Base-by-base conservation (phyloP, 1,139 yeast genomes). In the Scheffersomyces lignicola region DNA sequence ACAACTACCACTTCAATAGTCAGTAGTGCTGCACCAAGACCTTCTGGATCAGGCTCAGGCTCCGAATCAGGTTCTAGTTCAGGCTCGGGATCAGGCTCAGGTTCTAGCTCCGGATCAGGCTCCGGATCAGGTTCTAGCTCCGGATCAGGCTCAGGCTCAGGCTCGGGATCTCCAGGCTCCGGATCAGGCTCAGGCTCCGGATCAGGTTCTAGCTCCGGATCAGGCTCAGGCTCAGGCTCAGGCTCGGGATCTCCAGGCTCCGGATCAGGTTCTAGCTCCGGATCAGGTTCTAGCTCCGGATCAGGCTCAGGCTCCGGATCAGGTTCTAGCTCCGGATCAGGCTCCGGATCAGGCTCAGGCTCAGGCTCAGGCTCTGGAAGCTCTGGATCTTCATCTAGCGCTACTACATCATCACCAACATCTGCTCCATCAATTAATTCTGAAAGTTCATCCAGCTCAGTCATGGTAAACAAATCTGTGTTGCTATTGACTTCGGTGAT, bases 1-100 rank as follows among this genome's bases (percentile, higher is more conserved):
- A 28, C 27, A 18, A 33, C 35, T 6, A 33, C 32, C 16, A 33
- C 35, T 3, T n/a, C 20, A 5, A 6, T 26, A 10, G 7, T 24
- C 16, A 12, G 7, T 5, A 6, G 5, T 4, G 20, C 21, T 15
- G 13, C 14, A 9, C 9, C n/a, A n/a, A n/a, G n/a, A n/a, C n/a
- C n/a, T n/a, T 10, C 15, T n/a, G 28, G 7, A n/a, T 12, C 12
- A 5, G 29, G 20, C 5, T 6, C n/a, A 14, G 10, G 10, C 20
- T 16, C n/a, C n/a, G n/a, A n/a, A n/a, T n/a, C n/a, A n/a, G n/a
- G n/a, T n/a, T n/a, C n/a, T n/a, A n/a, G n/a, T n/a, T n/a, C n/a
- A n/a, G n/a, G n/a, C n/a, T n/a, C n/a, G n/a, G n/a, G n/a, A n/a
- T n/a, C n/a, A n/a, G n/a, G n/a, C n/a, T n/a, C n/a, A n/a, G n/a